phyloP scores from a whole-genome alignment of 768 basidiomycete species.

The Kwoniella newhampshirensis region DNA sequence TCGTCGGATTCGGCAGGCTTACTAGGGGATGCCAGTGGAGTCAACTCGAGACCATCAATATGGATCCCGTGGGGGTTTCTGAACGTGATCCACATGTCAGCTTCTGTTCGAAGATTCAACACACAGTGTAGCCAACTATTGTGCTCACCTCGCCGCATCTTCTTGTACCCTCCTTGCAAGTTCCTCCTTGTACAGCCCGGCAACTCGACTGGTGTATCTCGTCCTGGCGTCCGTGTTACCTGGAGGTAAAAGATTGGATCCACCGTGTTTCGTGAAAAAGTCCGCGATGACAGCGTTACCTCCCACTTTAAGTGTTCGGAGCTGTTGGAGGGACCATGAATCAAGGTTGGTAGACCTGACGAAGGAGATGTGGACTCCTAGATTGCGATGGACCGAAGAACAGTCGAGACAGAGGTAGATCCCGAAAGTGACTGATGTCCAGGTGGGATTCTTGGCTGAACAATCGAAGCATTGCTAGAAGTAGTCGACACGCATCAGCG shows the following conservation, averaged over 20 bases:
- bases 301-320: constrained; percentile 94
- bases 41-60: constrained; percentile 72
- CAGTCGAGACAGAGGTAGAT: constrained; percentile 98
- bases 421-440: constrained; percentile 94
- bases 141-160: constrained; percentile 65
- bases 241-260: constrained; percentile 61
- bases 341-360: constrained; percentile 98
- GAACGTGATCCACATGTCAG: background rate
- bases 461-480: constrained; percentile 87
- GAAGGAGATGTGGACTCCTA: constrained; percentile 98
- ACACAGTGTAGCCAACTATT: background rate
- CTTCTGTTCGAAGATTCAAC: background rate
- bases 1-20: constrained; percentile 61
- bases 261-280: constrained; percentile 87
- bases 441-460: constrained; percentile 90
- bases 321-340: constrained; percentile 83
- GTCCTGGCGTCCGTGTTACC: constrained; percentile 76
- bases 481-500: no score
- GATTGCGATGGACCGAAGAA: constrained; percentile 88
- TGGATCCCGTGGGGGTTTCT: constrained; percentile 76
- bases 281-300: constrained; percentile 84
- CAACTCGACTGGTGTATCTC: constrained; percentile 80
- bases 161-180: constrained; percentile 74
- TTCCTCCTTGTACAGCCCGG: constrained; percentile 89
- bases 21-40: constrained; percentile 46